Base-by-base conservation (phyloP, 139 green algal species). In the Ettlia oleoabundans region DNA sequence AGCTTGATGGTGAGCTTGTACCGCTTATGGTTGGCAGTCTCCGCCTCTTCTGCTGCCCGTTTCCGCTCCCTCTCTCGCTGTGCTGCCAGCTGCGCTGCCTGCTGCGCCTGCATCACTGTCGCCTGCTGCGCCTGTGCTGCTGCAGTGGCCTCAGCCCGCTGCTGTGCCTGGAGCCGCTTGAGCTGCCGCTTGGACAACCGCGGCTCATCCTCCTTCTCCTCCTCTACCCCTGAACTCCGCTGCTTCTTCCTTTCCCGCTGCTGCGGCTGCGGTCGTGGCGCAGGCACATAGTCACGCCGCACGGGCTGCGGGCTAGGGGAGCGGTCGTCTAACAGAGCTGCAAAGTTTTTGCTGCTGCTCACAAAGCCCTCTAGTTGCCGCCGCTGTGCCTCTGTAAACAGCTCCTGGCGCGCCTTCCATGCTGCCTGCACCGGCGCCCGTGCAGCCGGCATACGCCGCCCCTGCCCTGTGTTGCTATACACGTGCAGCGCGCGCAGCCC, bases 381-480 rank as follows among this genome's bases (percentile, higher is more conserved):
- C n/a, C 53, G 73, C 38, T 88, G 78, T 22, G 47, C 62, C 0
- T 52, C 78, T 19, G 84, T 80, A 13, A 88, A 68, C 51, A 87
- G 40, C 40, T 51, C 35, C 3, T 85, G 37, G 8, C 68, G 69
- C 28, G 61, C 41, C 18, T 26, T 28, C 41, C 75, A 78, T 15
- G 62, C 70, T 6, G 78, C 71, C 42, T 58, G 72, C 69, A 88
- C 78, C 7, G 67, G 65, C 30, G 61, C 73, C 2, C 84, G 69
- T 15, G 84, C 84, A 35, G 32, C 63, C 32, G 32, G 43, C 78
- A 88, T 79, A 38, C 70, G n/a, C 18, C 37, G 47, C 19, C 70
- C 67, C 70, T 73, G 61, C 61, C 84, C 78, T 41, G 78, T 88
- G 47, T 73, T 82, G 79, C 78, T 82, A 21, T 82, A 74, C 40